These are phyloP conservation scores for Astrothelium macrocarpum DNA, from an alignment of 495 filamentous ascomycete species.

Conservation along the genomic window DNA sequence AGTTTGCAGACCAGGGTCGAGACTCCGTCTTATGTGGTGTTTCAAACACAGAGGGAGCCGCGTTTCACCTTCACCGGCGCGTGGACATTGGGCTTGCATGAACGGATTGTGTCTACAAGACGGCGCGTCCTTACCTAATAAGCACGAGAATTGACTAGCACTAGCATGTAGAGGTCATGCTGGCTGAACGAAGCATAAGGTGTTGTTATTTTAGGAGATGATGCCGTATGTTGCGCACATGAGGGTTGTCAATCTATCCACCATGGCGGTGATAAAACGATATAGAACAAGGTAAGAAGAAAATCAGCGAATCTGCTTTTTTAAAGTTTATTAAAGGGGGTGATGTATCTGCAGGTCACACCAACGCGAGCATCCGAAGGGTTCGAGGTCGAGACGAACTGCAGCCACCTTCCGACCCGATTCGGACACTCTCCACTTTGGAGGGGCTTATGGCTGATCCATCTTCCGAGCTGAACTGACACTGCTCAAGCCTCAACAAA, in stretches of 20 bases:
- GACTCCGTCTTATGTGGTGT: slow-evolving; percentile 1
- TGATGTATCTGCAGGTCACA: not conserved
- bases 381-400: not conserved
- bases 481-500: not conserved
- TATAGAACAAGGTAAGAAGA: not conserved
- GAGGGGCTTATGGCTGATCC: not conserved
- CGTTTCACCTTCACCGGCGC: slow-evolving; percentile 3
- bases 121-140: not conserved
- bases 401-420: not conserved
- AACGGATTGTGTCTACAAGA: not conserved
- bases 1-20: not conserved
- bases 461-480: not conserved
- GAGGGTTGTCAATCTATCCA: not conserved
- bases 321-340: slow-evolving; percentile 2
- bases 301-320: not conserved
- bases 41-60: slow-evolving; percentile 1
- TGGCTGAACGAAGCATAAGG: not conserved
- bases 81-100: not conserved
- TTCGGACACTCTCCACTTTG: not conserved
- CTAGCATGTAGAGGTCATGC: not conserved
- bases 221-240: not conserved
- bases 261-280: not conserved
- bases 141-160: too few species aligned
- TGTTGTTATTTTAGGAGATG: not conserved
- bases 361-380: not conserved